These are phyloP conservation scores for Hydnum rufescens DNA, from an alignment of 768 basidiomycete genomes.

Conservation along the genomic window DNA sequence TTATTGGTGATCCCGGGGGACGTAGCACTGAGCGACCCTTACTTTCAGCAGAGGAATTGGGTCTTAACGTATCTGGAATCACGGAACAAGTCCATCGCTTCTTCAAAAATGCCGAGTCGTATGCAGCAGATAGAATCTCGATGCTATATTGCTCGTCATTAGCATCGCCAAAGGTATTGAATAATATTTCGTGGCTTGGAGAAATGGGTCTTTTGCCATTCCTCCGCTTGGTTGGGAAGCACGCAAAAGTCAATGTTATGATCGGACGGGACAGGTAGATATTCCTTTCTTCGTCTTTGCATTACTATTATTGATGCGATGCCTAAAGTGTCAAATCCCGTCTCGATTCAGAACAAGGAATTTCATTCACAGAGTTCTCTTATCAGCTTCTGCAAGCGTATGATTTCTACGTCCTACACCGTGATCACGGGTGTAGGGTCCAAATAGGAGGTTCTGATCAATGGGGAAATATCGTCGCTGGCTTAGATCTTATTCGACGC, in stretches of 20 bases:
- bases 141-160: neutral
- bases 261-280: slow-evolving; percentile 70
- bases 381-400: slow-evolving; percentile 96
- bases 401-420: slow-evolving; percentile 69
- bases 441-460: slow-evolving; percentile 97
- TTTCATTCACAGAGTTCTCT: slow-evolving; percentile 97
- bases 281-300: neutral
- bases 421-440: slow-evolving; percentile 45
- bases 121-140: slow-evolving; percentile 27
- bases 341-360: slow-evolving; percentile 57
- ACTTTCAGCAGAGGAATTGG: slow-evolving; percentile 37
- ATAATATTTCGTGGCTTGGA: slow-evolving; percentile 65
- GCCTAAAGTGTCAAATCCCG: slow-evolving; percentile 56
- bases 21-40: slow-evolving; percentile 60
- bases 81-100: slow-evolving; percentile 47
- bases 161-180: slow-evolving; percentile 25
- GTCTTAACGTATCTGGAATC: slow-evolving; percentile 45
- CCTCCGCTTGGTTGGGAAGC: slow-evolving; percentile 57
- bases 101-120: slow-evolving; percentile 42
- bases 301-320: neutral
- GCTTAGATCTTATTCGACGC: slow-evolving; percentile 59
- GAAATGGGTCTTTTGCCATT: slow-evolving; percentile 64
- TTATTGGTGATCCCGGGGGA: slow-evolving; percentile 94
- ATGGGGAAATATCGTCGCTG: slow-evolving; percentile 94
- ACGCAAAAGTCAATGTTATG: slow-evolving; percentile 77